Conservation (phyloP, 805 yeast genomes). For the Komagataella populi region DNA sequence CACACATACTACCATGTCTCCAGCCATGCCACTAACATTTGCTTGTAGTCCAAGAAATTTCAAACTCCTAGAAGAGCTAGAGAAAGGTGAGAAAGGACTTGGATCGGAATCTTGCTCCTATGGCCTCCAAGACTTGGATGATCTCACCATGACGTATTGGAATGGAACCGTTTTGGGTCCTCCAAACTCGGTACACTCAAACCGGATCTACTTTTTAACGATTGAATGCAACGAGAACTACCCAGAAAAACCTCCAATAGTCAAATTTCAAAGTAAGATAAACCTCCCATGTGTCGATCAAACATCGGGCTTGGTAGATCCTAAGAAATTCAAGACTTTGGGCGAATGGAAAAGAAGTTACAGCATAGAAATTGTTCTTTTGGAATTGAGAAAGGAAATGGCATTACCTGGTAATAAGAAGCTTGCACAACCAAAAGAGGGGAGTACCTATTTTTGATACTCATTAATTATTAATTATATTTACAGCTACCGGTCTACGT, state of each 20-base stretch:
- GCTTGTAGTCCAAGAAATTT: constrained; percentile 72
- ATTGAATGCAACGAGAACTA: constrained; percentile 74
- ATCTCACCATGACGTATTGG: constrained; percentile 90
- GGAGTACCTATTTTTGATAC: constrained; percentile 29
- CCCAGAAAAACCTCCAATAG: constrained; percentile 83
- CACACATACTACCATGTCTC: neutral
- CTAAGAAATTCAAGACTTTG: constrained; percentile 49
- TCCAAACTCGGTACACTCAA: constrained; percentile 72
- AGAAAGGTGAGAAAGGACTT: constrained; percentile 94
- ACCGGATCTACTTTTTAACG: constrained; percentile 76
- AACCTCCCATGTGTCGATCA: constrained; percentile 86
- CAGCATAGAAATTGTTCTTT: constrained; percentile 84
- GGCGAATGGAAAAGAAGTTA: constrained; percentile 80
- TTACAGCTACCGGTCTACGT: neutral
- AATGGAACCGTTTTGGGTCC: constrained; percentile 98
- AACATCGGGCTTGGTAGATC: constrained; percentile 39
- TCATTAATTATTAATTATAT: constrained; percentile 1
- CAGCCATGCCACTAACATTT: neutral
- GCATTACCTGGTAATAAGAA: constrained; percentile 72
- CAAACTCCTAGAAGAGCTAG: constrained; percentile 88
- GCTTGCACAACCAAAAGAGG: constrained; percentile 86
- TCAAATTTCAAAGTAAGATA: constrained; percentile 68
- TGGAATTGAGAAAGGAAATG: constrained; percentile 87
- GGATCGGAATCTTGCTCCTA: constrained; percentile 96
- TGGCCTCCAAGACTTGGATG: constrained; percentile 83